Evolutionary conservation across 2,329 filamentous ascomycete genomes (phyloP).

Genomic region (Pseudogymnoascus sp.): DNA sequence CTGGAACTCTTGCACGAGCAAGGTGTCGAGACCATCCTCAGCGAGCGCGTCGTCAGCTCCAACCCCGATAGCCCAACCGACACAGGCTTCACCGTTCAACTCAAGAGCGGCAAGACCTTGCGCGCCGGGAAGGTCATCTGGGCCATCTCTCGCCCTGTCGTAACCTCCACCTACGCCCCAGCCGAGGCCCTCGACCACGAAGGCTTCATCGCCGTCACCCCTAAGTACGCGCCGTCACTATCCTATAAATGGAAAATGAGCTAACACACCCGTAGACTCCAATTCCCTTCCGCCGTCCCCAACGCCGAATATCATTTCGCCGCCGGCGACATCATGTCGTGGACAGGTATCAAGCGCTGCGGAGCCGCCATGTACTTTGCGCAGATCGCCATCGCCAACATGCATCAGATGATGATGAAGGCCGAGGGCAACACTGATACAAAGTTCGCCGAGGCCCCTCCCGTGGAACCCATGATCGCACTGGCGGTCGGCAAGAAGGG

Average conservation of each 20-base stretch:
- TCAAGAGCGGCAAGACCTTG: slow-evolving; percentile 53
- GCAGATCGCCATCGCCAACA: slow-evolving; percentile 56
- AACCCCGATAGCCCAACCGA: slow-evolving; percentile 38
- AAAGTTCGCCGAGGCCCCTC: slow-evolving; percentile 40
- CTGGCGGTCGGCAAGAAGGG: slow-evolving; percentile 64
- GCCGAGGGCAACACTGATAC: slow-evolving; percentile 34
- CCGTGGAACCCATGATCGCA: slow-evolving; percentile 59
- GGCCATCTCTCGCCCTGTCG: slow-evolving; percentile 55
- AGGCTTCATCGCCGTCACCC: slow-evolving; percentile 55
- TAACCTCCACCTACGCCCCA: slow-evolving; percentile 58
- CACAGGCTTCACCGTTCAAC: slow-evolving; percentile 34
- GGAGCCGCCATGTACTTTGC: slow-evolving; percentile 70
- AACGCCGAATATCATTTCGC: slow-evolving; percentile 58
- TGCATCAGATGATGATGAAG: slow-evolving; percentile 53
- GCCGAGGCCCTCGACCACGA: slow-evolving; percentile 49
- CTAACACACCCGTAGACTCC: slow-evolving; percentile 35
- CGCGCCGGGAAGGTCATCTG: slow-evolving; percentile 58
- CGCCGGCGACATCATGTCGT: slow-evolving; percentile 59
- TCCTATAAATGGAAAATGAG: neutral
- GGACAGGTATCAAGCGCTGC: slow-evolving; percentile 74
- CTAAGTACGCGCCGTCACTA: slow-evolving; percentile 36
- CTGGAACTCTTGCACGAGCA: slow-evolving; percentile 50
- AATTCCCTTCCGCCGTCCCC: slow-evolving; percentile 44
- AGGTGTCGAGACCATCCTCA: slow-evolving; percentile 58
- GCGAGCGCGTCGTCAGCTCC: slow-evolving; percentile 46